Evolutionary conservation across 352 stramenopile species (phyloP).

Genomic region (Albugo laibachii): DNA sequence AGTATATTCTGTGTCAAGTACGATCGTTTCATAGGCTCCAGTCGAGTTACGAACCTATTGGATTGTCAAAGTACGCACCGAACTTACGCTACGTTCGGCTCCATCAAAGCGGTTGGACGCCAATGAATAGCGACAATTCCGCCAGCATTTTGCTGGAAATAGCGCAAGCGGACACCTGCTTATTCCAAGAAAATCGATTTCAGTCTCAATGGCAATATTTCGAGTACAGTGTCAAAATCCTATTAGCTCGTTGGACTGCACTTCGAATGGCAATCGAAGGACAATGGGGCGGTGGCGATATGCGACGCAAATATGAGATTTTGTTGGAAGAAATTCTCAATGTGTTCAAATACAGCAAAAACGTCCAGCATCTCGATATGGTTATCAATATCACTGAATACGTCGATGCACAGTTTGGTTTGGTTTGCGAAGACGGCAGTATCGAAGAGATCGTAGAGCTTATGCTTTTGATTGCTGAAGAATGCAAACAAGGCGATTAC

Average conservation of each 20-base stretch:
- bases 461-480: constrained; percentile 37
- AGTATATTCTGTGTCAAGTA: too few species aligned
- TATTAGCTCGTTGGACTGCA: constrained; percentile 56
- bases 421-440: constrained; percentile 62
- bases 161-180: too few species aligned
- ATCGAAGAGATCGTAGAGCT: constrained; percentile 48
- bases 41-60: too few species aligned
- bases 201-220: constrained; percentile 51
- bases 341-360: constrained; percentile 67
- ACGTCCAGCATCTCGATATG: constrained; percentile 43
- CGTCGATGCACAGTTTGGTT: constrained; percentile 52
- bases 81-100: too few species aligned
- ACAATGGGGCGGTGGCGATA: constrained; percentile 68
- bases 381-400: constrained; percentile 43
- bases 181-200: too few species aligned
- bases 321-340: constrained; percentile 57
- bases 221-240: constrained; percentile 63
- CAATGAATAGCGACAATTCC: too few species aligned
- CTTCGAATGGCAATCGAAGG: constrained; percentile 69
- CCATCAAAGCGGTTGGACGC: too few species aligned
- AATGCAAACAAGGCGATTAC: constrained; percentile 65
- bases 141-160: too few species aligned
- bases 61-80: too few species aligned
- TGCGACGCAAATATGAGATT: constrained; percentile 60
- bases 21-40: too few species aligned